Percentiles rank a stretch among this genome's conserved stretches.
Evolutionary conservation across 129 eudicot species (phyloP).

Genomic region (Saposhnikovia divaricata): DNA sequence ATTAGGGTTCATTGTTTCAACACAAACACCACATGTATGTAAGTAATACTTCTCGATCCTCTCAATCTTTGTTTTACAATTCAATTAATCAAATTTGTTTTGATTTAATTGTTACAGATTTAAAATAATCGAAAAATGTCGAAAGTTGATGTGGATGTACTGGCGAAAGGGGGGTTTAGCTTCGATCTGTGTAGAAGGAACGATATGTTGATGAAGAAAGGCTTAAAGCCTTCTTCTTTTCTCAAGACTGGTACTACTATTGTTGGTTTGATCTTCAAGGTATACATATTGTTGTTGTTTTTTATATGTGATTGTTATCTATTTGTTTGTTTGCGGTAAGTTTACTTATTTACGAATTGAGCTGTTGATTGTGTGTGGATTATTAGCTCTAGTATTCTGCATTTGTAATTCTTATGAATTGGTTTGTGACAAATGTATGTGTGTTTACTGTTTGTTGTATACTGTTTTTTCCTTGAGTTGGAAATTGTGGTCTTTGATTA

Average conservation of each 20-base stretch:
- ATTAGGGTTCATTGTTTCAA: too few species aligned
- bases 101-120: not conserved
- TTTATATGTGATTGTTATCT: not conserved
- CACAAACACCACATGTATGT: not conserved
- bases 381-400: too few species aligned
- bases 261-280: slow-evolving; percentile 82
- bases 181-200: slow-evolving; percentile 82
- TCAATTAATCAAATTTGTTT: not conserved
- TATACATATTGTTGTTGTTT: slow-evolving; percentile 3
- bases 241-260: slow-evolving; percentile 95
- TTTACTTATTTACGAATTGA: too few species aligned
- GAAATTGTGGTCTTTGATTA: too few species aligned
- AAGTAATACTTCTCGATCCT: not conserved
- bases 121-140: slow-evolving; percentile 30
- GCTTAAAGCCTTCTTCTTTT: slow-evolving; percentile 46
- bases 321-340: not conserved
- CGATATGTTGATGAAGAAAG: slow-evolving; percentile 65
- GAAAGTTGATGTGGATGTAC: slow-evolving; percentile 30
- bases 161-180: slow-evolving; percentile 63
- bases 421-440: too few species aligned
- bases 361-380: too few species aligned
- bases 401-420: too few species aligned
- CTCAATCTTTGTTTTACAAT: not conserved
- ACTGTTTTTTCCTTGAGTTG: too few species aligned
- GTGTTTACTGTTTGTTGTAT: too few species aligned